These are phyloP conservation scores for Berberis vulgaris DNA, from an alignment of 164 flowering plant genomes.

Conservation along the genomic window DNA sequence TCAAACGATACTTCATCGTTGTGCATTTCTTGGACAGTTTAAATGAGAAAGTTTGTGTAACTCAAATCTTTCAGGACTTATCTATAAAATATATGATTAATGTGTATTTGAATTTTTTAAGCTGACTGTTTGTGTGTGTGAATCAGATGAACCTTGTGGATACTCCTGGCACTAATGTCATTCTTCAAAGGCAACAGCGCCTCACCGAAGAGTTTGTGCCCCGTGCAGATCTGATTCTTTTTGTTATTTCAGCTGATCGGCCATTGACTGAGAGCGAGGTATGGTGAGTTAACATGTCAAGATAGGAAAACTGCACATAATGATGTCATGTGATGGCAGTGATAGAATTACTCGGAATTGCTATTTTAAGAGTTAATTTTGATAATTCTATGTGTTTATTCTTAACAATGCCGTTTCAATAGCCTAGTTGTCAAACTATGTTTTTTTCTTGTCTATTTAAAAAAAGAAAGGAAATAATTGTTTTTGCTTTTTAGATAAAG, in stretches of 20 bases:
- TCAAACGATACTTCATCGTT: too few relatives aligned
- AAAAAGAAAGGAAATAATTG: too few relatives aligned
- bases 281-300: conserved; percentile 12
- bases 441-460: too few relatives aligned
- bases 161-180: conserved; percentile 97
- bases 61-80: too few relatives aligned
- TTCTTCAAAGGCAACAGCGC: conserved; percentile 93
- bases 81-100: too few relatives aligned
- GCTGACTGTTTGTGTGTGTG: conserved; percentile 7
- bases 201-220: conserved; percentile 98
- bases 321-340: neutral
- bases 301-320: neutral
- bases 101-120: neutral
- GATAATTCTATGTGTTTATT: too few relatives aligned
- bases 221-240: conserved; percentile 87
- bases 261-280: conserved; percentile 98
- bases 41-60: too few relatives aligned
- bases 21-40: too few relatives aligned
- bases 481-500: too few relatives aligned
- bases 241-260: conserved; percentile 94
- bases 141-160: conserved; percentile 90
- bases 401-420: too few relatives aligned
- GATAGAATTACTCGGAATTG: neutral
- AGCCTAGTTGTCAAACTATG: too few relatives aligned
- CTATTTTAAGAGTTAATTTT: neutral